A percentile compares a stretch with the other conserved stretches of the same genome.
Evolutionary conservation across 2,329 filamentous ascomycete genomes (phyloP).

Genomic region (Exophiala calicioides): DNA sequence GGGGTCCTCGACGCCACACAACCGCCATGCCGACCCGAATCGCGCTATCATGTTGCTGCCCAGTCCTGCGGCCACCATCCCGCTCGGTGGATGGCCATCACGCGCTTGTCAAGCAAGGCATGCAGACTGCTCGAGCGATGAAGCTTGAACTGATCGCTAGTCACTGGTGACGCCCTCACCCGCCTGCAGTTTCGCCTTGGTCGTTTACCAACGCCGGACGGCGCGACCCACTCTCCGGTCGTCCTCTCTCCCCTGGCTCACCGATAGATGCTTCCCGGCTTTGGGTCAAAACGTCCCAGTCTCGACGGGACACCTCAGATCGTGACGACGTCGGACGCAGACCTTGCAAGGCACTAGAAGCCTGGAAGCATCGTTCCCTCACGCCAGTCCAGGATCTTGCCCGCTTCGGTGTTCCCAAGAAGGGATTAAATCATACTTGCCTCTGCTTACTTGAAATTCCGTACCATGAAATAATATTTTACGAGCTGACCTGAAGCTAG

Average conservation of each 20-base stretch:
- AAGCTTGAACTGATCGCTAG: conserved; percentile 14
- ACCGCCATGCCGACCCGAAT: conserved; percentile 15
- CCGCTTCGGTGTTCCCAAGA: conserved; percentile 29
- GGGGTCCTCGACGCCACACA: conserved; percentile 24
- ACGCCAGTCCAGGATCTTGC: conserved; percentile 21
- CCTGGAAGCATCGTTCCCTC: conserved; percentile 26
- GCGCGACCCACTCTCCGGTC: conserved; percentile 26
- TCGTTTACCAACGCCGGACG: conserved; percentile 20
- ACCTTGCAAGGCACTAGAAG: conserved; percentile 27
- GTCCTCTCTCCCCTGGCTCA: conserved; percentile 12
- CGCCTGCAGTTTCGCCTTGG: conserved; percentile 13
- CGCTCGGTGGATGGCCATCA: conserved; percentile 25
- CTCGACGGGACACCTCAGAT: conserved; percentile 24
- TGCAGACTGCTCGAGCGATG: conserved; percentile 19
- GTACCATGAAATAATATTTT: conserved; percentile 25
- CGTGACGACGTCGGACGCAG: conserved; percentile 22
- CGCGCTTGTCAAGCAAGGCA: conserved; percentile 23
- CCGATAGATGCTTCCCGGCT: conserved; percentile 18
- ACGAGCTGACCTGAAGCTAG: conserved; percentile 28
- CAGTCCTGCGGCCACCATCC: conserved; percentile 29
- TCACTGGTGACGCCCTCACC: conserved; percentile 15
- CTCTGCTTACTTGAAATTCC: conserved; percentile 23
- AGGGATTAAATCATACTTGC: conserved; percentile 20
- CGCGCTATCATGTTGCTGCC: conserved; percentile 26
- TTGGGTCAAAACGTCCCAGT: conserved; percentile 24